These are phyloP conservation scores for Ballota nigra DNA, from an alignment of 257 asterid species.

Conservation along the genomic window DNA sequence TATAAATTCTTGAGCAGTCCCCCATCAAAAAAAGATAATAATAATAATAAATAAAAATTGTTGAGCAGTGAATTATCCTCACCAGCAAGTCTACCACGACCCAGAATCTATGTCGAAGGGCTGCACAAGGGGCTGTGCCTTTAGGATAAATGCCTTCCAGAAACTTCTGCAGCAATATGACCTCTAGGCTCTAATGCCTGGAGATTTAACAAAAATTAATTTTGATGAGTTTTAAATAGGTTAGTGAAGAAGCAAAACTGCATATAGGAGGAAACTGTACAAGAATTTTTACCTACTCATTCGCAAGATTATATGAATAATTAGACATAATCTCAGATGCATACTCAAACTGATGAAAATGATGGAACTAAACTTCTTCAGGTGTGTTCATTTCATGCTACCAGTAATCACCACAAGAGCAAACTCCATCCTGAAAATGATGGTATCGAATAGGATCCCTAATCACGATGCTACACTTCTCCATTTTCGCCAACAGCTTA, in stretches of 20 bases:
- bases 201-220: too few relatives aligned
- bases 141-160: constrained; percentile 14
- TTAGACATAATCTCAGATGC: not conserved
- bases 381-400: constrained; percentile 31
- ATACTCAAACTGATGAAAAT: constrained; percentile 14
- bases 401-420: constrained; percentile 97
- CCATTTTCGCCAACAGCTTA: constrained; percentile 66
- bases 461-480: constrained; percentile 56
- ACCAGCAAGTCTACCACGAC: constrained; percentile 11
- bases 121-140: constrained; percentile 3
- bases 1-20: too few relatives aligned
- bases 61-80: constrained; percentile 4
- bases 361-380: constrained; percentile 11
- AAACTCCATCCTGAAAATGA: constrained; percentile 75
- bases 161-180: constrained; percentile 1
- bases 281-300: not conserved
- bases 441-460: constrained; percentile 94
- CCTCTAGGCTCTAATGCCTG: too few relatives aligned
- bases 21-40: too few relatives aligned
- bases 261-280: too few relatives aligned
- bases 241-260: too few relatives aligned
- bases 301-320: not conserved
- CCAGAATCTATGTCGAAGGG: constrained; percentile 8
- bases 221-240: not conserved
- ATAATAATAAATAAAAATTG: too few relatives aligned